These are phyloP conservation scores for Pichia sp. DNA, from an alignment of 1,139 yeast genomes.

Conservation along the genomic window DNA sequence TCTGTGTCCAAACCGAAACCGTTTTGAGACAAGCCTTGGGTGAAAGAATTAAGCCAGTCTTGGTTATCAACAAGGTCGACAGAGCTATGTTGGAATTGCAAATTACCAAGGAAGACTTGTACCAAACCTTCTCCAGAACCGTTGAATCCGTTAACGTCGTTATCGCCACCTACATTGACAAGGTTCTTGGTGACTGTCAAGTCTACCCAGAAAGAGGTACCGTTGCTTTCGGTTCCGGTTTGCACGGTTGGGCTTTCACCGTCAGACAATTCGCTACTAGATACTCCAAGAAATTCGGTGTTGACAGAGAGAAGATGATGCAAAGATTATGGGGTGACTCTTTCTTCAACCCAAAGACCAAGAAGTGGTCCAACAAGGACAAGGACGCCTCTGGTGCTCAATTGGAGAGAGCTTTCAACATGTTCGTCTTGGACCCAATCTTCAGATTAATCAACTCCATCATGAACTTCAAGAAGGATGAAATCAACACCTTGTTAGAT, in stretches of 20 bases:
- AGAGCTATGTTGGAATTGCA: constrained; percentile 99
- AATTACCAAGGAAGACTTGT: constrained; percentile 97
- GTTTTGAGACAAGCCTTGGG: constrained; percentile 98
- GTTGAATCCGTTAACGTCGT: constrained; percentile 99
- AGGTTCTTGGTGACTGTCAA: constrained; percentile 90
- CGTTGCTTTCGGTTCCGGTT: constrained; percentile 99
- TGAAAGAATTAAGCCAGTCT: constrained; percentile 99
- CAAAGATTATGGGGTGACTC: constrained; percentile 99
- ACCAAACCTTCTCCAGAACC: constrained; percentile 98
- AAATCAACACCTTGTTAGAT: constrained; percentile 82
- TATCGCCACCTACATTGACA: constrained; percentile 92
- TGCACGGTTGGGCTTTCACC: constrained; percentile 99
- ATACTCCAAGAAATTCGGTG: constrained; percentile 99
- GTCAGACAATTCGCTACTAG: constrained; percentile 98
- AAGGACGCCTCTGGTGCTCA: constrained; percentile 94
- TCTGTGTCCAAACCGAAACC: constrained; percentile 99
- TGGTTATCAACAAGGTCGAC: constrained; percentile 97
- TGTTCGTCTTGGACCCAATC: constrained; percentile 98
- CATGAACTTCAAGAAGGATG: constrained; percentile 97
- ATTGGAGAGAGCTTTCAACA: constrained; percentile 99
- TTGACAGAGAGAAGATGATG: constrained; percentile 96
- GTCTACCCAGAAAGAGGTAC: constrained; percentile 99
- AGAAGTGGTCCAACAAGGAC: constrained; percentile 98
- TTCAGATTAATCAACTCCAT: constrained; percentile 94
- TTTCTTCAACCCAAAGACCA: constrained; percentile 99